Evolutionary conservation across 768 basidiomycete genomes (phyloP).

Genomic region (Pulveroboletus sp.): DNA sequence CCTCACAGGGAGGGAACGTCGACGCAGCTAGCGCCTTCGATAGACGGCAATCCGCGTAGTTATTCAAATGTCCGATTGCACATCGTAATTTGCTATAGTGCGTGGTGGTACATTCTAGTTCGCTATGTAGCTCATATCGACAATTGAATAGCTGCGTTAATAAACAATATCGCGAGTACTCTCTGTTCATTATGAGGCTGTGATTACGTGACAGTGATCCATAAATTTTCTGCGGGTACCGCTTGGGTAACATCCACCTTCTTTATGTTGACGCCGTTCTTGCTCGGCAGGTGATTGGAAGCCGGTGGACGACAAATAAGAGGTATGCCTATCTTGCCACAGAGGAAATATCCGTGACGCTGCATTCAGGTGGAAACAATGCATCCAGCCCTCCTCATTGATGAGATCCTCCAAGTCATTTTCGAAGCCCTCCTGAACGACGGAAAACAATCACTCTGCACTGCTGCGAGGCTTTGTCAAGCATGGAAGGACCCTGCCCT

Average conservation of each 20-base stretch:
- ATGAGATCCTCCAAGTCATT: slow-evolving; percentile 48
- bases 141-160: too few species aligned
- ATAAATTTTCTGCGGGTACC: slow-evolving; percentile 18
- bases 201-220: slow-evolving; percentile 8
- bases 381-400: slow-evolving; percentile 46
- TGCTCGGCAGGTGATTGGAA: background rate
- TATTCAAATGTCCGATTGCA: background rate
- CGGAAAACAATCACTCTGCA: slow-evolving; percentile 30
- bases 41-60: background rate
- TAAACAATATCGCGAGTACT: too few species aligned
- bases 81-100: slow-evolving; percentile 10
- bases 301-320: background rate
- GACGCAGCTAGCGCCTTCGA: too few species aligned
- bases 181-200: background rate
- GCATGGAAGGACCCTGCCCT: slow-evolving; percentile 50
- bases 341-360: background rate
- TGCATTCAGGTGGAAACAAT: slow-evolving; percentile 22
- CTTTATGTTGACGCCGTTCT: background rate
- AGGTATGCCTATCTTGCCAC: slow-evolving; percentile 4
- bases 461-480: slow-evolving; percentile 40
- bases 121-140: slow-evolving; percentile 10
- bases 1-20: background rate
- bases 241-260: slow-evolving; percentile 1
- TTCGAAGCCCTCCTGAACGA: slow-evolving; percentile 33
- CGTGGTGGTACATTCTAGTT: slow-evolving; percentile 7